These are phyloP conservation scores for Spinellus fusiger DNA, from an alignment of 192 early-diverging fungal species.

Conservation along the genomic window DNA sequence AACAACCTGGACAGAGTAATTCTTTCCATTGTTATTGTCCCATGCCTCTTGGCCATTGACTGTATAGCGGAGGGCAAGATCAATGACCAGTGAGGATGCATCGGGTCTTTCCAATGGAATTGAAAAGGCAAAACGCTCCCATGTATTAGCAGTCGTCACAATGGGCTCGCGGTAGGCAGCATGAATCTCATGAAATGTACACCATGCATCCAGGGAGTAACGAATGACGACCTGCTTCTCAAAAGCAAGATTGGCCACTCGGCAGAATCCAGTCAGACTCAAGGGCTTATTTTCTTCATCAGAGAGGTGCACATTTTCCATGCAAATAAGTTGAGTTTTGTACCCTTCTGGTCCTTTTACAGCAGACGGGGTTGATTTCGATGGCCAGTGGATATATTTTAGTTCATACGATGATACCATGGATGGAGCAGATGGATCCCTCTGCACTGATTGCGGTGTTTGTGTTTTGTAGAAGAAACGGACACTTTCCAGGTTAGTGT, in stretches of 20 bases:
- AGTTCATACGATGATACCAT: neutral
- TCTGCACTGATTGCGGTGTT: constrained; percentile 5
- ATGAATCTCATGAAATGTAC: constrained; percentile 49
- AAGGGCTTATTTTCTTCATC: neutral
- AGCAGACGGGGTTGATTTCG: neutral
- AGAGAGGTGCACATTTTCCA: constrained; percentile 1
- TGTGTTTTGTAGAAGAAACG: constrained; percentile 13
- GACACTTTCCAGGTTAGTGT: constrained; percentile 7
- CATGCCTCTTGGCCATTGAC: constrained; percentile 73
- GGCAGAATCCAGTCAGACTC: constrained; percentile 46
- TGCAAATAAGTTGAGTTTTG: neutral
- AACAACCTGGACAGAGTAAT: constrained; percentile 66
- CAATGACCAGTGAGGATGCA: constrained; percentile 35
- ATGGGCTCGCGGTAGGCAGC: constrained; percentile 61
- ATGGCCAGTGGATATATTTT: constrained; percentile 3
- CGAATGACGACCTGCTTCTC: constrained; percentile 71
- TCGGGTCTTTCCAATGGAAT: constrained; percentile 7
- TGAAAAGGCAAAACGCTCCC: constrained; percentile 13
- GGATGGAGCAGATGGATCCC: neutral
- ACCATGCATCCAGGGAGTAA: constrained; percentile 78
- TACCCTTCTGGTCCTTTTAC: neutral
- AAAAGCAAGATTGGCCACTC: constrained; percentile 86
- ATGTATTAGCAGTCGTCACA: constrained; percentile 11
- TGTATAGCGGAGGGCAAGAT: constrained; percentile 59
- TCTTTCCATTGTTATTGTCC: constrained; percentile 91